These are phyloP conservation scores for Xylaria sp. DNA, from an alignment of 2,329 filamentous ascomycete genomes.

Conservation along the genomic window DNA sequence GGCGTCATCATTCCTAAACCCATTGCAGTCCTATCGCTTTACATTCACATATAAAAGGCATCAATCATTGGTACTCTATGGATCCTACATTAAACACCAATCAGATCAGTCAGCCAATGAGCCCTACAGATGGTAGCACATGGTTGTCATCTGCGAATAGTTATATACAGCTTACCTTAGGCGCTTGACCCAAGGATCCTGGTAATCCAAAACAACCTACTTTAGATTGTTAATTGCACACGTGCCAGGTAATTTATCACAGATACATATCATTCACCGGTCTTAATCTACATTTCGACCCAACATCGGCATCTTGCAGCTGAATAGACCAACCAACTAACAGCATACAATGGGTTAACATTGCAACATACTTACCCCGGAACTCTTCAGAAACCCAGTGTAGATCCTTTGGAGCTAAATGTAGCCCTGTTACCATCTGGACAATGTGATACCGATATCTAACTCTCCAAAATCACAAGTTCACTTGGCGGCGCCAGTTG, in stretches of 20 bases:
- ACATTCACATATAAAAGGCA: neutral
- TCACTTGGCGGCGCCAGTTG: slow-evolving; percentile 6
- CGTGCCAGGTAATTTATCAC: neutral
- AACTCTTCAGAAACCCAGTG: neutral
- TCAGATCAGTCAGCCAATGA: slow-evolving; percentile 14
- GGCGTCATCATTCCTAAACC: neutral
- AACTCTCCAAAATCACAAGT: neutral
- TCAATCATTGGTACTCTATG: neutral
- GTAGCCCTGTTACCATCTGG: neutral
- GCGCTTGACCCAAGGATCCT: neutral
- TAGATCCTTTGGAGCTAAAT: neutral
- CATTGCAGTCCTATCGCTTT: slow-evolving; percentile 3
- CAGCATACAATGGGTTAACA: neutral
- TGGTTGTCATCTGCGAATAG: slow-evolving; percentile 13
- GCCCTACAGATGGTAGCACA: slow-evolving; percentile 12
- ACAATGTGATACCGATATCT: slow-evolving; percentile 3
- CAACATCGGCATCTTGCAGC: neutral
- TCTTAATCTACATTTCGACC: neutral
- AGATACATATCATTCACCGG: neutral
- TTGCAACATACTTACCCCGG: neutral
- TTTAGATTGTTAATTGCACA: neutral
- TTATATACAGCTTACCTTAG: neutral
- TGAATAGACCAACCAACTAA: slow-evolving; percentile 10
- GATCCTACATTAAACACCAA: neutral
- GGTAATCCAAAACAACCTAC: neutral